phyloP scores from a whole-genome alignment of 2,329 filamentous ascomycete genomes.

The Fusarium xyrophilum region DNA sequence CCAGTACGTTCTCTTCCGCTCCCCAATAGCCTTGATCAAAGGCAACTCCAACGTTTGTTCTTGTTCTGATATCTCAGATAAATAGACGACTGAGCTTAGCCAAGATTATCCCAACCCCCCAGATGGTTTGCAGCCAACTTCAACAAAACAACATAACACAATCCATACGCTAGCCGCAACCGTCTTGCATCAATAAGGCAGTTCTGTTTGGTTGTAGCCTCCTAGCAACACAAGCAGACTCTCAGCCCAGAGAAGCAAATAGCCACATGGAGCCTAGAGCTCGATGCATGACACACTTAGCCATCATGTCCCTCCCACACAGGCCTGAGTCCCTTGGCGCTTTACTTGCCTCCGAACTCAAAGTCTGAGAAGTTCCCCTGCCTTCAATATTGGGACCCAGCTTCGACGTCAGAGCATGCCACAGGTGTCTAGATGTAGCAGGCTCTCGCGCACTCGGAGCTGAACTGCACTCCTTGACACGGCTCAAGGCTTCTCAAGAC shows the following conservation, averaged over 20 bases:
- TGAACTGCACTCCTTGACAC: background rate
- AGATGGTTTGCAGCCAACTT: background rate
- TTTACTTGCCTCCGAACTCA: too few species aligned
- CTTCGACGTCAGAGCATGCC: background rate
- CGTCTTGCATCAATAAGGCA: background rate
- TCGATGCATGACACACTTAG: background rate
- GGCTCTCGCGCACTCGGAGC: too few species aligned
- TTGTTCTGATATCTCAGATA: background rate
- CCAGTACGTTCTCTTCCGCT: background rate
- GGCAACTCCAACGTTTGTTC: too few species aligned
- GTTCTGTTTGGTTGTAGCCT: background rate
- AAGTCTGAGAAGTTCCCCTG: too few species aligned
- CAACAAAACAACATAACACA: background rate
- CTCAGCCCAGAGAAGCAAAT: background rate
- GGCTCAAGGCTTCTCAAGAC: background rate
- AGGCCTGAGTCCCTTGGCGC: background rate
- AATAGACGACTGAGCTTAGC: background rate
- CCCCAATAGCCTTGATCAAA: background rate
- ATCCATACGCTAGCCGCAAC: too few species aligned
- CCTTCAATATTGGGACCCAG: background rate
- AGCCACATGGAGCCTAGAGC: background rate
- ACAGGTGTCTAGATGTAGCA: background rate
- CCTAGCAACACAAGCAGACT: background rate
- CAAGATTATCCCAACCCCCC: background rate
- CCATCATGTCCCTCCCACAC: too few species aligned